These are phyloP conservation scores for Aquilaria agallochum DNA, from an alignment of 441 rosid species.

Conservation along the genomic window DNA sequence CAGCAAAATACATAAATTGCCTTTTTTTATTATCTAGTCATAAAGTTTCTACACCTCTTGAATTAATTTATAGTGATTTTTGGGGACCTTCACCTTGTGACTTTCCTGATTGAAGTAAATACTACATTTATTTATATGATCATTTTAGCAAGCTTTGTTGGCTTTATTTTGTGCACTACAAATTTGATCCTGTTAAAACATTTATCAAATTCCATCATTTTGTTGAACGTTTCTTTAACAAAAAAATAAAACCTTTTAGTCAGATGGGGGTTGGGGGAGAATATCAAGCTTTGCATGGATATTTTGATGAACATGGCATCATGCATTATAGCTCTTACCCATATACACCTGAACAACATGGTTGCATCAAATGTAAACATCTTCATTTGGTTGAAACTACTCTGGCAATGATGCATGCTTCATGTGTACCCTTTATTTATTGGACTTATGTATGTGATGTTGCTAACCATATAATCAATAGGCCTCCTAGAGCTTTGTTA, in stretches of 20 bases:
- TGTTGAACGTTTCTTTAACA: background rate
- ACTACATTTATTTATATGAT: background rate
- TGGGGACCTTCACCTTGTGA: background rate
- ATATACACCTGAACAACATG: constrained; percentile 3
- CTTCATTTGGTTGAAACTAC: background rate
- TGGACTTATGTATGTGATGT: background rate
- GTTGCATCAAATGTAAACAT: background rate
- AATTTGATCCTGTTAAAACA: background rate
- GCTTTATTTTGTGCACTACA: background rate
- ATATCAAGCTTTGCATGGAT: background rate
- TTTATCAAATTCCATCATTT: background rate
- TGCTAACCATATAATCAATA: background rate
- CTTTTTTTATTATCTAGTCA: background rate
- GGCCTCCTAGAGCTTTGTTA: background rate
- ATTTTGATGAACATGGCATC: background rate
- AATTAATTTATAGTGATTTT: background rate
- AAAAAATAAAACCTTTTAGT: background rate
- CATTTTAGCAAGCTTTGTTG: background rate
- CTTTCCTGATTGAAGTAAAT: background rate
- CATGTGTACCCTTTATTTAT: background rate
- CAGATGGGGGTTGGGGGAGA: background rate
- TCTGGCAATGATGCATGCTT: background rate
- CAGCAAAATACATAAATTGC: background rate
- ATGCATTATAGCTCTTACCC: background rate
- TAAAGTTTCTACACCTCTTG: background rate